Evolutionary conservation across 208 protist species (phyloP), one percentile per base, ranked within the genome.

Genomic region (Balamuthia mandrillaris): DNA sequence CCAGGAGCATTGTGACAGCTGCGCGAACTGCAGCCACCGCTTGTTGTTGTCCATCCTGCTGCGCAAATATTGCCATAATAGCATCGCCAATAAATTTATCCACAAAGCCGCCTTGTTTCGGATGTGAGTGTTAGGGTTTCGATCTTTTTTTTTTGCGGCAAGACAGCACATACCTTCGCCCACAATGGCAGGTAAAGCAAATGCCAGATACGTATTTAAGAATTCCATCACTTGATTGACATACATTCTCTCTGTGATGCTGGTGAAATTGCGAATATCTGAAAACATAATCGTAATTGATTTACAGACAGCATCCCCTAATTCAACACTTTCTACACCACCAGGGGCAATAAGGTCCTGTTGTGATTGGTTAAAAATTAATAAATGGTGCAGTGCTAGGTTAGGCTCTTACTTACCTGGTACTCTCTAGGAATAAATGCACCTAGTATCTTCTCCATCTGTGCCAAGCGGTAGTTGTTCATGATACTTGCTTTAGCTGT

Each of bases 191-290:
- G 87, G 79, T 21, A 91, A 37, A 5, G 85, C 87, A 74, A 88
- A 90, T 2, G 88, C 81, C 2, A 88, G 58, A 44, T 91, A 91
- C 9, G 65, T 88, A 16, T 91, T 91, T 1, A 91, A 33, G 45
- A 84, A 79, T 41, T 88, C 81, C 35, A 88, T 54, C 16, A 88
- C 81, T 33, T 86, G 31, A 31, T 81, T 79, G 7, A 87, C 87
- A 29, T 78, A 24, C 87, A 91, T 88, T 27, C 65, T 74, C n/a
- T 89, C 86, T 4, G 81, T 88, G 0, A 89, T 83, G 1, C 87
- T 81, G n/a, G 88, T 91, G 58, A 91, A 91, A 35, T 91, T 85
- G 31, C 88, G 33, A 35, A 91, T 91, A 37, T 91, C 88, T 37
- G 47, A 84, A 31, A 91, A 91, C 12, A 91, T 86, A 5, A 90